Percentiles rank a stretch among this genome's conserved stretches.
Evolutionary conservation across 495 filamentous ascomycete genomes (phyloP).

Genomic region (Cercophora samala): DNA sequence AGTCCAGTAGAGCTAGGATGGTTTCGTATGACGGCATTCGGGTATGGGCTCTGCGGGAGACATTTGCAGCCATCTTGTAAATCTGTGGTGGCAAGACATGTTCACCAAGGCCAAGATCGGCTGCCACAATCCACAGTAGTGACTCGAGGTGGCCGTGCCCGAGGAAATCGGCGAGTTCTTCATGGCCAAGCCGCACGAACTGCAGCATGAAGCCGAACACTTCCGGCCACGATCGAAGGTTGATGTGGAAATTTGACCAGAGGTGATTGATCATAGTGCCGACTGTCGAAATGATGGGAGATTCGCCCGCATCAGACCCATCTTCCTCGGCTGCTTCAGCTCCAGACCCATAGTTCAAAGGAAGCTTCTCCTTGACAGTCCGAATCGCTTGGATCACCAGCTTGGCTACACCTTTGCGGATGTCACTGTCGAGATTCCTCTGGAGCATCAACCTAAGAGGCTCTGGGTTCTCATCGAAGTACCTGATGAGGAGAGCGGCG

Average conservation of each 20-base stretch:
- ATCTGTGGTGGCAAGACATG: constrained; percentile 38
- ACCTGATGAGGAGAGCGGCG: constrained; percentile 58
- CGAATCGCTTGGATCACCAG: constrained; percentile 56
- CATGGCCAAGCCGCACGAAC: constrained; percentile 55
- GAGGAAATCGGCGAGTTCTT: constrained; percentile 55
- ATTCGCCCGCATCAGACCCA: constrained; percentile 26
- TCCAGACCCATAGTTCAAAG: constrained; percentile 40
- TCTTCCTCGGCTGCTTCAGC: not conserved
- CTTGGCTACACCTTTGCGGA: constrained; percentile 57
- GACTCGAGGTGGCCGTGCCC: constrained; percentile 47
- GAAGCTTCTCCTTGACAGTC: constrained; percentile 45
- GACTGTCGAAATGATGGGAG: constrained; percentile 33
- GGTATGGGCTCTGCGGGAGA: constrained; percentile 49
- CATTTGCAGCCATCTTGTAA: constrained; percentile 37
- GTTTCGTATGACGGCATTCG: constrained; percentile 51
- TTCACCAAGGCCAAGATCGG: constrained; percentile 49
- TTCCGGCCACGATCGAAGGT: constrained; percentile 70
- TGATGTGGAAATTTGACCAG: constrained; percentile 52
- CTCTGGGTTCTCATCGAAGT: constrained; percentile 55
- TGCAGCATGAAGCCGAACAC: constrained; percentile 67
- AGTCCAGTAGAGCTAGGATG: constrained; percentile 55
- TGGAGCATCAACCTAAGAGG: constrained; percentile 65
- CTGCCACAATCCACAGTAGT: constrained; percentile 59
- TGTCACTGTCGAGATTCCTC: constrained; percentile 55
- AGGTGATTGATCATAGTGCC: constrained; percentile 52